phyloP scores from a whole-genome alignment of 2,329 filamentous ascomycete genomes.

The Penicillium sp. region DNA sequence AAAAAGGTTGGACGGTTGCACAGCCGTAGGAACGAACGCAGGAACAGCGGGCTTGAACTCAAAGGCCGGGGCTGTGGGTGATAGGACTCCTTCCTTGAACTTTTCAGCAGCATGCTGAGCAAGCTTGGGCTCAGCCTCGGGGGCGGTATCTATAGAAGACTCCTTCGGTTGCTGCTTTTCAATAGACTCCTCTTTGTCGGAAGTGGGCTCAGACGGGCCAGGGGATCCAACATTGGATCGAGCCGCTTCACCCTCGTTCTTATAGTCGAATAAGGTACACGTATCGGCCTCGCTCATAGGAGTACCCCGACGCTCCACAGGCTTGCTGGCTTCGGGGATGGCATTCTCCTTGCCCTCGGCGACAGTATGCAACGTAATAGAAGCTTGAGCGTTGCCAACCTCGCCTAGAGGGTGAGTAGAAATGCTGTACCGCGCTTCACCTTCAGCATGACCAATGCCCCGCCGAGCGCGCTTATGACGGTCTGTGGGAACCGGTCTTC shows the following conservation, averaged over 20 bases:
- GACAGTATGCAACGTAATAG: slow-evolving; percentile 24
- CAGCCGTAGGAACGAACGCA: slow-evolving; percentile 27
- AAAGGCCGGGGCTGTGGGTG: slow-evolving; percentile 69
- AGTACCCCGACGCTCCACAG: slow-evolving; percentile 27
- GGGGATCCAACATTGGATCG: slow-evolving; percentile 55
- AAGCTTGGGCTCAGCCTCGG: slow-evolving; percentile 6
- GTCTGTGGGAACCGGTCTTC: slow-evolving; percentile 62
- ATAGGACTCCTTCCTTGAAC: slow-evolving; percentile 57
- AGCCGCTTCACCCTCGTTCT: slow-evolving; percentile 43
- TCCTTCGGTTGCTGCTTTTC: slow-evolving; percentile 17
- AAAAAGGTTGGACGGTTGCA: slow-evolving; percentile 15
- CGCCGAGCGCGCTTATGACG: slow-evolving; percentile 73
- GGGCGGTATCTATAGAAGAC: slow-evolving; percentile 3
- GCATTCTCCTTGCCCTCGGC: slow-evolving; percentile 40
- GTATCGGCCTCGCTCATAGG: slow-evolving; percentile 45
- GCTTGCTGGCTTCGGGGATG: slow-evolving; percentile 40
- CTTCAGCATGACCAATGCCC: slow-evolving; percentile 63
- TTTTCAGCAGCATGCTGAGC: slow-evolving; percentile 20
- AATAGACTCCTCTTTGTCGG: slow-evolving; percentile 8
- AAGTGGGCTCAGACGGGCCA: slow-evolving; percentile 23
- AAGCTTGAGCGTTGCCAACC: slow-evolving; percentile 29
- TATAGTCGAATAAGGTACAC: slow-evolving; percentile 62
- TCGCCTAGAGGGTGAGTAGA: slow-evolving; percentile 40
- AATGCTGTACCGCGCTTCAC: slow-evolving; percentile 70
- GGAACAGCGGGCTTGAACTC: slow-evolving; percentile 45